A percentile compares a stretch with the other conserved stretches of the same genome.
Evolutionary conservation across 2,329 filamentous ascomycete genomes (phyloP).

Genomic region (Neofusicoccum cordaticola): DNA sequence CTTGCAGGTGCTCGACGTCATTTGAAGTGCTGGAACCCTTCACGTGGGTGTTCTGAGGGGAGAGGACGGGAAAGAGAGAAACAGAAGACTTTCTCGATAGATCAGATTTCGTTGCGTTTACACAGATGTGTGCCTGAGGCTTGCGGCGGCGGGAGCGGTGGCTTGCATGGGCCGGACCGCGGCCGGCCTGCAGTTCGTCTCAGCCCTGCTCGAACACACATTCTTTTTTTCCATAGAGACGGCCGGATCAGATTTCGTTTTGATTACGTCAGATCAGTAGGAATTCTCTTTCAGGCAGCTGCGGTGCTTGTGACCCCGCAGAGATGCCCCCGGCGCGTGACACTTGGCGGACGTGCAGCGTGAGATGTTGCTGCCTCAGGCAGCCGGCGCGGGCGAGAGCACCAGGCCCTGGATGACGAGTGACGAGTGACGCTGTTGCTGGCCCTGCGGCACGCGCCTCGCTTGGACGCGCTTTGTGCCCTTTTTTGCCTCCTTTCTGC

Average conservation of each 20-base stretch:
- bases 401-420: neutral
- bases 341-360: neutral
- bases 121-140: neutral
- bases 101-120: neutral
- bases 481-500: neutral
- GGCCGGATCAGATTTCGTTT: neutral
- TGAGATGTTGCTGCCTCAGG: neutral
- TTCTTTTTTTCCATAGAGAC: neutral
- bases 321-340: neutral
- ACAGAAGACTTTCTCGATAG: neutral
- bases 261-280: neutral
- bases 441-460: neutral
- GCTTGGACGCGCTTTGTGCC: neutral
- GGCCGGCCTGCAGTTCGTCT: too few relatives aligned
- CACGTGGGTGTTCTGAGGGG: slow-evolving; percentile 60
- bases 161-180: neutral
- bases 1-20: slow-evolving; percentile 18
- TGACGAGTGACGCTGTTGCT: neutral
- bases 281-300: neutral
- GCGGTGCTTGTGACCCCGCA: neutral
- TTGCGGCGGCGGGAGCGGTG: neutral
- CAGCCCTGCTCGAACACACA: neutral
- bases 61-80: neutral
- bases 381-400: neutral
- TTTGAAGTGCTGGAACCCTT: slow-evolving; percentile 65